A percentile compares a stretch with the other conserved stretches of the same genome.
Conservation (phyloP, 2,329 filamentous ascomycete genomes). For the Ascochyta pisi region DNA sequence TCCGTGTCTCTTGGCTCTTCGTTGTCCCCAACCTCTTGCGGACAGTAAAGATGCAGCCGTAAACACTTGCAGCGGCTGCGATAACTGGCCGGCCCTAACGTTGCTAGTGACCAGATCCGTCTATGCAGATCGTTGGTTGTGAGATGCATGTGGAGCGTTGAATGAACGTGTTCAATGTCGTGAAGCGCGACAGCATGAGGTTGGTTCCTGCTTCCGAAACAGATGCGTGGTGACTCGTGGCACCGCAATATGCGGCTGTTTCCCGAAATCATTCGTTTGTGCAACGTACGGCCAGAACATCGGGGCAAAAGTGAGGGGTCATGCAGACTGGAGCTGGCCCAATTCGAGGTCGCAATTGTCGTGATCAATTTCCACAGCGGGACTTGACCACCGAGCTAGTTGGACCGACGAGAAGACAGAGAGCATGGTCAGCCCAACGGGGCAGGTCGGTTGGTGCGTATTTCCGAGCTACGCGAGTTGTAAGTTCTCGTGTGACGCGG, state of each 20-base stretch:
- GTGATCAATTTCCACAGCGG: slow-evolving; percentile 45
- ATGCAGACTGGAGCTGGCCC: slow-evolving; percentile 30
- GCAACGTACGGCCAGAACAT: slow-evolving; percentile 28
- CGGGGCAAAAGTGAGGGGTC: slow-evolving; percentile 23
- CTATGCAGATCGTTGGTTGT: slow-evolving; percentile 42
- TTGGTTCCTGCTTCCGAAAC: slow-evolving; percentile 28
- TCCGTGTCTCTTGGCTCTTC: slow-evolving; percentile 29
- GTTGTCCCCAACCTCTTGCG: slow-evolving; percentile 36
- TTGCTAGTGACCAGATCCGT: slow-evolving; percentile 43
- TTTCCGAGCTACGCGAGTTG: slow-evolving; percentile 34
- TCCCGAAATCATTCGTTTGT: slow-evolving; percentile 32
- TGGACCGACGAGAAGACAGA: slow-evolving; percentile 31
- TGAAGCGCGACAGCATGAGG: slow-evolving; percentile 28
- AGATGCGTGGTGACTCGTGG: slow-evolving; percentile 34
- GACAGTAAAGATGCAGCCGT: slow-evolving; percentile 24
- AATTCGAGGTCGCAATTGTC: slow-evolving; percentile 32
- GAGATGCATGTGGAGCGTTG: slow-evolving; percentile 35
- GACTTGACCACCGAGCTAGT: slow-evolving; percentile 31
- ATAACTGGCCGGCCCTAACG: slow-evolving; percentile 51
- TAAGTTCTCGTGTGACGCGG: slow-evolving; percentile 38
- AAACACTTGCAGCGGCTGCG: slow-evolving; percentile 49
- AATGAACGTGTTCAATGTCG: slow-evolving; percentile 17
- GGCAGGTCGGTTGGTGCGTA: slow-evolving; percentile 43
- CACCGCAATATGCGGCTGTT: slow-evolving; percentile 27
- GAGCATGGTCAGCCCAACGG: slow-evolving; percentile 34